Percentiles rank a stretch among this genome's conserved stretches.
These are phyloP conservation scores for Zymoseptoria pseudotritici DNA, from an alignment of 2,329 filamentous ascomycete species.

Conservation along the genomic window DNA sequence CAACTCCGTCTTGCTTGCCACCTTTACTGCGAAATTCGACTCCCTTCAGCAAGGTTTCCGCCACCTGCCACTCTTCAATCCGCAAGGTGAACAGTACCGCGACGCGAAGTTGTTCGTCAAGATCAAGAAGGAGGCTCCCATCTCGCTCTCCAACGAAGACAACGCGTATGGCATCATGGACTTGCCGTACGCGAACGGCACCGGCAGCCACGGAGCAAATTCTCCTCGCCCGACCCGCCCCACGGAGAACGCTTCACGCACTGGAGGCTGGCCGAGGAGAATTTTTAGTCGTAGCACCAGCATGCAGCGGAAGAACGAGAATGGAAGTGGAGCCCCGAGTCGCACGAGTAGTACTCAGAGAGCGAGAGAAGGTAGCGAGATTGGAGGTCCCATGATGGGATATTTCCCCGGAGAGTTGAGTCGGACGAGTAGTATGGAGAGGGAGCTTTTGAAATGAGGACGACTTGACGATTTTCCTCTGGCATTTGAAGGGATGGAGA, in stretches of 20 bases:
- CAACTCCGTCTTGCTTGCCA: conserved; percentile 61
- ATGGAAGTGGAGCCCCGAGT: conserved; percentile 11
- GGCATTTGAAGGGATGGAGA: neutral
- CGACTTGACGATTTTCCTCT: neutral
- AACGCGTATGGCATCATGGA: conserved; percentile 21
- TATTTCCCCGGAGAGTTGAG: conserved; percentile 13
- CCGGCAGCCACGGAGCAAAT: neutral
- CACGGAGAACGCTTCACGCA: neutral
- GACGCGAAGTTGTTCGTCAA: conserved; percentile 93
- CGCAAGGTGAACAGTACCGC: conserved; percentile 82
- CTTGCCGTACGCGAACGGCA: conserved; percentile 1
- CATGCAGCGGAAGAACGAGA: conserved; percentile 28
- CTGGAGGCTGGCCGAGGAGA: conserved; percentile 29
- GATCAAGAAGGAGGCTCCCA: conserved; percentile 55
- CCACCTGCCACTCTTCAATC: conserved; percentile 81
- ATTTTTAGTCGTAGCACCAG: conserved; percentile 40
- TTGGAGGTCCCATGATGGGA: conserved; percentile 9
- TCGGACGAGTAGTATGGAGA: conserved; percentile 30
- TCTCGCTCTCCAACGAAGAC: conserved; percentile 25
- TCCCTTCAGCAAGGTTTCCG: conserved; percentile 88
- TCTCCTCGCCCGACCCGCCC: conserved; percentile 25
- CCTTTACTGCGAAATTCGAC: conserved; percentile 85
- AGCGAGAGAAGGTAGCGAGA: conserved; percentile 7
- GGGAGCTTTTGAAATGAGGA: conserved; percentile 20
- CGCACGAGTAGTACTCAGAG: neutral